Conservation (phyloP, 805 yeast genomes). For the Kazachstania martiniae region DNA sequence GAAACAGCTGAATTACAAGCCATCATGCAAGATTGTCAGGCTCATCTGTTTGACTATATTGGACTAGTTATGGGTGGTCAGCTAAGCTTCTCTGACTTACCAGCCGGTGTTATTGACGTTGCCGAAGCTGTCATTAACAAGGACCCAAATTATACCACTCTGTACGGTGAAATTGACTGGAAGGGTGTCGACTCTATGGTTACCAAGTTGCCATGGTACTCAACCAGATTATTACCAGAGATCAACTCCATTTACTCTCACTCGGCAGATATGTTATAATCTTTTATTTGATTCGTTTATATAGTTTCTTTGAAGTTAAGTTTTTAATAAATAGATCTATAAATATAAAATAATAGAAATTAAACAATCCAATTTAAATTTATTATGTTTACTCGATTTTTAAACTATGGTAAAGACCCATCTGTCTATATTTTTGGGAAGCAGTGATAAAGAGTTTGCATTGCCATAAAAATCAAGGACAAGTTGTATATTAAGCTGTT, state of each 20-base stretch:
- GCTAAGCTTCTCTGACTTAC: constrained; percentile 3
- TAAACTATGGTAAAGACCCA: too few relatives aligned
- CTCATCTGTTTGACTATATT: constrained; percentile 8
- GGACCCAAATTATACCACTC: constrained; percentile 26
- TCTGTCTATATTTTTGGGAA: too few relatives aligned
- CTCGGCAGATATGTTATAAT: too few relatives aligned
- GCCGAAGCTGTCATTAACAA: constrained; percentile 21
- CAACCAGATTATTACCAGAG: constrained; percentile 11
- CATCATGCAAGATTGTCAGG: constrained; percentile 9
- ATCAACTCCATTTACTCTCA: constrained; percentile 4
- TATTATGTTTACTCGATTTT: too few relatives aligned
- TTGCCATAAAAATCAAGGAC: too few relatives aligned
- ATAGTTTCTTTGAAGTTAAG: too few relatives aligned
- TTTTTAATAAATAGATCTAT: too few relatives aligned
- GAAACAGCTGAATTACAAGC: constrained; percentile 10
- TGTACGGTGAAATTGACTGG: constrained; percentile 21
- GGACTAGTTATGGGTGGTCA: constrained; percentile 6
- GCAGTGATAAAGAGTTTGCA: too few relatives aligned
- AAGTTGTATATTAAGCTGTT: too few relatives aligned
- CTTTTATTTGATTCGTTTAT: too few relatives aligned
- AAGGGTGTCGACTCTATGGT: constrained; percentile 18
- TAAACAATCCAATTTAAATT: too few relatives aligned
- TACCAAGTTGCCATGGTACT: constrained; percentile 29
- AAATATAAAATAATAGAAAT: too few relatives aligned
- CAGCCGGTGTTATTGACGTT: constrained; percentile 12